Percentiles rank a stretch among this genome's conserved stretches.
phyloP scores from a whole-genome alignment of 2,329 filamentous ascomycete genomes.

The Colletotrichum coccodes region DNA sequence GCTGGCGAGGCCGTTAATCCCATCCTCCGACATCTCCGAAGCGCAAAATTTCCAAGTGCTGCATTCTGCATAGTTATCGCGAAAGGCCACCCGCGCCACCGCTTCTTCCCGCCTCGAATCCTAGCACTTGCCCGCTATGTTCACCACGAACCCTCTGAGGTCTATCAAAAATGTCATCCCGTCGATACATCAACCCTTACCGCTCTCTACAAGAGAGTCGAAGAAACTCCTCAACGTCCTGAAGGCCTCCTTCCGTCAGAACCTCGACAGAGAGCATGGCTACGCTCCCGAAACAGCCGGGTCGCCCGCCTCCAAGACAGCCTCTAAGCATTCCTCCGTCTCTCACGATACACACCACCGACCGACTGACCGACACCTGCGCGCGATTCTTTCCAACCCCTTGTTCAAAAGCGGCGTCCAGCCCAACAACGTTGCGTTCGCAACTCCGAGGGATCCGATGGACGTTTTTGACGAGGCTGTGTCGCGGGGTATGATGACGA shows the following conservation, averaged over 20 bases:
- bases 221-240: constrained; percentile 65
- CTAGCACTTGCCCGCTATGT: constrained; percentile 39
- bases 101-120: not conserved
- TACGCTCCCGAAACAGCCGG: constrained; percentile 45
- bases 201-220: constrained; percentile 60
- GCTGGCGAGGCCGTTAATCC: not conserved
- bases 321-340: constrained; percentile 18
- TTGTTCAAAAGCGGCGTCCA: constrained; percentile 56
- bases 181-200: constrained; percentile 61
- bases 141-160: constrained; percentile 47
- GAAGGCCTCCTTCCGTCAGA: constrained; percentile 66
- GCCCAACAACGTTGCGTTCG: constrained; percentile 14
- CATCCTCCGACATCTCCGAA: not conserved
- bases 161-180: constrained; percentile 54
- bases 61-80: too few relatives aligned
- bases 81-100: constrained; percentile 4
- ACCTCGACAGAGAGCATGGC: constrained; percentile 68
- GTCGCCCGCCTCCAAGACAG: constrained; percentile 26
- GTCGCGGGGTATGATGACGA: constrained; percentile 65
- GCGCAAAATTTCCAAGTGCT: not conserved
- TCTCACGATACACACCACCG: constrained; percentile 38
- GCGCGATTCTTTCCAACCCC: constrained; percentile 66
- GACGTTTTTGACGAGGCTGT: constrained; percentile 67
- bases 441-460: constrained; percentile 54
- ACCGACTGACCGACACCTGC: constrained; percentile 62